These are phyloP conservation scores for Fusarium dlaminii DNA, from an alignment of 2,329 filamentous ascomycete genomes.

Conservation along the genomic window DNA sequence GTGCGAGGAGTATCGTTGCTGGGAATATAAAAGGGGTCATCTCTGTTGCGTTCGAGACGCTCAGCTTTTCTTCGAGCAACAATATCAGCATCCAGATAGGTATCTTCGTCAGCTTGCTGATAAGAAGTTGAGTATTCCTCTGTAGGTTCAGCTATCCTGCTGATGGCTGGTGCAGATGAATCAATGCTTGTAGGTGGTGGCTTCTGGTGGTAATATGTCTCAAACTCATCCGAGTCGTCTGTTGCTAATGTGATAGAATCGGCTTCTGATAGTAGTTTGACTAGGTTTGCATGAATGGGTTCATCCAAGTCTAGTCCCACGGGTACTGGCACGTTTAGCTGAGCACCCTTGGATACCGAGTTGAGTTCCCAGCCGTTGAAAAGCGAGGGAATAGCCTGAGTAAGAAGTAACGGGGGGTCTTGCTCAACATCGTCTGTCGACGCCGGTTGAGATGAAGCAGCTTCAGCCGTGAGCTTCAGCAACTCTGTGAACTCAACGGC, in stretches of 20 bases:
- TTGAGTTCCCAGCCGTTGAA: slow-evolving; percentile 91
- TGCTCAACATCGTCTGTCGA: slow-evolving; percentile 63
- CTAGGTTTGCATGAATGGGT: slow-evolving; percentile 81
- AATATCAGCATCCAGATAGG: slow-evolving; percentile 77
- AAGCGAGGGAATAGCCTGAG: slow-evolving; percentile 87
- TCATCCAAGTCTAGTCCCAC: slow-evolving; percentile 80
- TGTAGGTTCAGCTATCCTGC: slow-evolving; percentile 60
- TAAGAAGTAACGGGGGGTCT: slow-evolving; percentile 84
- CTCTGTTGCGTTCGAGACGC: slow-evolving; percentile 81
- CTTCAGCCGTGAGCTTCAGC: slow-evolving; percentile 86
- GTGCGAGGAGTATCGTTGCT: slow-evolving; percentile 65
- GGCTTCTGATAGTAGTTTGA: slow-evolving; percentile 69
- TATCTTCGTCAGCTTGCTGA: slow-evolving; percentile 69
- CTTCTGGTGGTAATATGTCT: slow-evolving; percentile 70
- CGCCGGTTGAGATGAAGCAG: slow-evolving; percentile 72
- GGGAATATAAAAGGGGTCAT: slow-evolving; percentile 95
- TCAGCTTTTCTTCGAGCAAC: slow-evolving; percentile 79
- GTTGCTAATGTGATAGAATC: slow-evolving; percentile 59
- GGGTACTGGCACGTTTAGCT: slow-evolving; percentile 85
- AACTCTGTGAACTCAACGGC: slow-evolving; percentile 93
- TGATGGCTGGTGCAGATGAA: slow-evolving; percentile 63
- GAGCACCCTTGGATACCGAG: slow-evolving; percentile 84
- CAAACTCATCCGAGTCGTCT: slow-evolving; percentile 73
- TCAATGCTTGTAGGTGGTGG: slow-evolving; percentile 61
- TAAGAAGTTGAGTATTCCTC: slow-evolving; percentile 64